These are phyloP conservation scores for Talaromyces atroroseus DNA, from an alignment of 2,329 filamentous ascomycete genomes.

Conservation along the genomic window DNA sequence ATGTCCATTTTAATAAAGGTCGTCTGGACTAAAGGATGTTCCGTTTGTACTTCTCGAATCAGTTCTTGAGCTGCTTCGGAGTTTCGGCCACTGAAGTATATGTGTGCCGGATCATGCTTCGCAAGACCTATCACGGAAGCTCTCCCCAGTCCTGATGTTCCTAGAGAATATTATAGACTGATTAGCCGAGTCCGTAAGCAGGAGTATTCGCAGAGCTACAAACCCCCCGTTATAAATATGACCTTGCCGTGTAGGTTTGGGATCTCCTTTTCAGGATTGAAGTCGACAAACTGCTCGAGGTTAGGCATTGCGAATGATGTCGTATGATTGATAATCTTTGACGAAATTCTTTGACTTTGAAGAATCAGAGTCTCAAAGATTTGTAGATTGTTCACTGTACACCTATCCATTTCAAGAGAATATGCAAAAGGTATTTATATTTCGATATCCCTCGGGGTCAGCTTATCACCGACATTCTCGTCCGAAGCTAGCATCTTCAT, in stretches of 20 bases:
- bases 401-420: no score
- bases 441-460: background rate
- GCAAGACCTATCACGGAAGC: slow-evolving; percentile 38
- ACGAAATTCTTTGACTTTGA: no score
- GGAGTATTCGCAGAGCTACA: background rate
- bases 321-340: no score
- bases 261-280: slow-evolving; percentile 30
- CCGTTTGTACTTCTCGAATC: background rate
- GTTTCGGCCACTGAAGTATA: slow-evolving; percentile 34
- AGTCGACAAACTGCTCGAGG: slow-evolving; percentile 18
- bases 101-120: slow-evolving; percentile 35
- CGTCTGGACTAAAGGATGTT: slow-evolving; percentile 31
- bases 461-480: background rate
- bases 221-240: slow-evolving; percentile 33
- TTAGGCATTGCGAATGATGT: slow-evolving; percentile 1
- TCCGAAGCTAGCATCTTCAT: background rate
- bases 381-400: no score
- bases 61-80: slow-evolving; percentile 1
- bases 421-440: slow-evolving; percentile 1
- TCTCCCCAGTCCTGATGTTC: slow-evolving; percentile 47
- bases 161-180: slow-evolving; percentile 12
- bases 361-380: no score
- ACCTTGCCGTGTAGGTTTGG: slow-evolving; percentile 29
- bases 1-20: slow-evolving; percentile 40
- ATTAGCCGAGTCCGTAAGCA: background rate